Conservation (phyloP, 768 basidiomycete species). For the Rhizopogon salebrosus region DNA sequence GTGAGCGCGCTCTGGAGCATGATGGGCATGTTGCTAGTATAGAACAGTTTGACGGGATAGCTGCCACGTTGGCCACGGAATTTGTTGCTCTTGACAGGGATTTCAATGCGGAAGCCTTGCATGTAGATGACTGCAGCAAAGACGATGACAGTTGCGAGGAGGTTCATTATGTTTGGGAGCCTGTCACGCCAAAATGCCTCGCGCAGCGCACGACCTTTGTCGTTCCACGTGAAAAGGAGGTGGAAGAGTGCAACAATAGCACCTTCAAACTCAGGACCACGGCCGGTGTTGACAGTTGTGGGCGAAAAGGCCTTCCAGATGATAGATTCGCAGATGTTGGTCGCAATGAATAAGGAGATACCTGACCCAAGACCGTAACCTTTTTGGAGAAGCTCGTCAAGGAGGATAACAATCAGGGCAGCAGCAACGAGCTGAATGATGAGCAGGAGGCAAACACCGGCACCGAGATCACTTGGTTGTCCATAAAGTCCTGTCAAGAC, state of each 20-base stretch:
- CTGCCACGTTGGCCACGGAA: conserved; percentile 94
- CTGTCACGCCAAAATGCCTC: conserved; percentile 99
- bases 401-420: conserved; percentile 93
- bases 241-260: conserved; percentile 97
- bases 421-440: conserved; percentile 95
- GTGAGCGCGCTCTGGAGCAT: conserved; percentile 96
- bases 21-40: conserved; percentile 99
- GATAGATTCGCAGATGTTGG: conserved; percentile 99
- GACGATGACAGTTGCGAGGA: conserved; percentile 86
- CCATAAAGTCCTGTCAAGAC: conserved; percentile 97
- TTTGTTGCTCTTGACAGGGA: conserved; percentile 94
- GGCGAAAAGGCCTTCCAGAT: conserved; percentile 99
- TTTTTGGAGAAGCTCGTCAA: conserved; percentile 98
- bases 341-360: conserved; percentile 98
- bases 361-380: conserved; percentile 98
- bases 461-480: conserved; percentile 86
- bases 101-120: conserved; percentile 98
- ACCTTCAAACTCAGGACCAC: conserved; percentile 97
- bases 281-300: conserved; percentile 95
- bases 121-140: conserved; percentile 97
- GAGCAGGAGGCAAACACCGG: conserved; percentile 93
- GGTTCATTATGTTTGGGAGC: conserved; percentile 96
- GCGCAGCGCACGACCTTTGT: conserved; percentile 93
- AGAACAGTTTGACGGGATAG: conserved; percentile 98
- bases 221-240: conserved; percentile 95